These are phyloP conservation scores for Cucurbita pepo DNA, from an alignment of 306 rosid species.

Conservation along the genomic window DNA sequence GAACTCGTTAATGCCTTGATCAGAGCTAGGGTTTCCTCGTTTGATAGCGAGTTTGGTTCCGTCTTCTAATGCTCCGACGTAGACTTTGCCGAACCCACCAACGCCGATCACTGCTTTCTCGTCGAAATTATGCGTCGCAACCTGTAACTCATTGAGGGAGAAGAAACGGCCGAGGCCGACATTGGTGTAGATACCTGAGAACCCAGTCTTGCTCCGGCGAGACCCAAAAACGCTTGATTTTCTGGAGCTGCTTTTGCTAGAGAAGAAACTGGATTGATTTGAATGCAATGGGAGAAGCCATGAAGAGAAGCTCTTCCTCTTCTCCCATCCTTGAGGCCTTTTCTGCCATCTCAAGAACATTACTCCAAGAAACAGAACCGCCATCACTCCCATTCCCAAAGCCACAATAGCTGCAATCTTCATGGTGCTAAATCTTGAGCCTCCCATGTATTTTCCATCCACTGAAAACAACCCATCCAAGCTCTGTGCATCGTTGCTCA, in stretches of 20 bases:
- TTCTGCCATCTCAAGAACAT: slow-evolving; percentile 28
- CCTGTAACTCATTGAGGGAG: slow-evolving; percentile 26
- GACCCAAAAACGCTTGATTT: slow-evolving; percentile 25
- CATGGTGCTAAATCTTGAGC: background rate
- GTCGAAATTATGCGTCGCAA: slow-evolving; percentile 45
- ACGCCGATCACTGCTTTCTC: slow-evolving; percentile 62
- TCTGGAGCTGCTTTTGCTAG: slow-evolving; percentile 20
- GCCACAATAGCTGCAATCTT: slow-evolving; percentile 31
- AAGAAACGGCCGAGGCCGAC: slow-evolving; percentile 30
- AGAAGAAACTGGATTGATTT: slow-evolving; percentile 1
- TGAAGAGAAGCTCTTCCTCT: slow-evolving; percentile 30
- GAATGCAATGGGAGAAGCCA: slow-evolving; percentile 54
- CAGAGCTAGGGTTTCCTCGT: slow-evolving; percentile 50
- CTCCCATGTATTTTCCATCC: slow-evolving; percentile 41
- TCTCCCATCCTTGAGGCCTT: slow-evolving; percentile 43
- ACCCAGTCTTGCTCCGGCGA: slow-evolving; percentile 33
- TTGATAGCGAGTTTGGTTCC: slow-evolving; percentile 62
- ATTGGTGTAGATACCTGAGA: slow-evolving; percentile 15
- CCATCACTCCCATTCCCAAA: slow-evolving; percentile 21
- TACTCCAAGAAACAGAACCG: slow-evolving; percentile 19
- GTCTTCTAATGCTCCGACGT: slow-evolving; percentile 47
- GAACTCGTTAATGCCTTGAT: slow-evolving; percentile 76
- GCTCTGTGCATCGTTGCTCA: slow-evolving; percentile 41
- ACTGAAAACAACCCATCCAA: slow-evolving; percentile 37
- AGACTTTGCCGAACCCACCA: slow-evolving; percentile 86